Evolutionary conservation across 495 filamentous ascomycete species (phyloP), one percentile per base, ranked within the genome.

Genomic region (Tuber borchii): DNA sequence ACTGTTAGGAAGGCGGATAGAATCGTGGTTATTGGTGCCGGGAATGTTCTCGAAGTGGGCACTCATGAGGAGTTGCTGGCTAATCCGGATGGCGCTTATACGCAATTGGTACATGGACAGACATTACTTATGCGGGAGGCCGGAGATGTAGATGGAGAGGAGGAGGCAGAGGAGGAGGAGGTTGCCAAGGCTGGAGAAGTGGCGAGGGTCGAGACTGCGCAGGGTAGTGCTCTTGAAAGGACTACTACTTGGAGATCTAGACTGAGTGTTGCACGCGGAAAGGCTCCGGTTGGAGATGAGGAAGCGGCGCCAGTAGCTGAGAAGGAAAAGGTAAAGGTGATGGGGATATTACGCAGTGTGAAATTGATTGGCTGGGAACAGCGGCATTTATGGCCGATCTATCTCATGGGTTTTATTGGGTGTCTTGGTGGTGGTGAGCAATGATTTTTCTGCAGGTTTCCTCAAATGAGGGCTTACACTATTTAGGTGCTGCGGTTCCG

Each of bases 1-100:
- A 95, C 92, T n/a, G 90, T 95, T 37, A 86, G 88, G 40, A 90
- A 90, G 78, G 92, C 92, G 1, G 90, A 94, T 83, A 83, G 87
- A 16, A 97, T 95, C 70, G 90, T 93, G 77, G 88, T 93, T 79
- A 88, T 97, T 75, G 90, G 93, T 75, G 87, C 85, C 8, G 92
- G 92, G 0, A 82, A 80, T 51, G 87, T 91, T 75, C 86, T 91
- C 70, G 92, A 94, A 77, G 81, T 83, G 51, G 93, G 93, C 0
- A 89, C 88, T 69, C 93, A 93, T 83, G 86, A 86, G 12, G 90
- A 93, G 79, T 80, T 95, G 81, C 79, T 93, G 44, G 84, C 84
- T 70, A 84, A 87, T 69, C 77, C 75, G 8, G 73, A 80, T 68
- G 87, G 86, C 12, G 89, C 89, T 70, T 89, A 89, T 78, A 85